Evolutionary conservation across 306 rosid genomes (phyloP).

Genomic region (Trichosanthes cucumerina): DNA sequence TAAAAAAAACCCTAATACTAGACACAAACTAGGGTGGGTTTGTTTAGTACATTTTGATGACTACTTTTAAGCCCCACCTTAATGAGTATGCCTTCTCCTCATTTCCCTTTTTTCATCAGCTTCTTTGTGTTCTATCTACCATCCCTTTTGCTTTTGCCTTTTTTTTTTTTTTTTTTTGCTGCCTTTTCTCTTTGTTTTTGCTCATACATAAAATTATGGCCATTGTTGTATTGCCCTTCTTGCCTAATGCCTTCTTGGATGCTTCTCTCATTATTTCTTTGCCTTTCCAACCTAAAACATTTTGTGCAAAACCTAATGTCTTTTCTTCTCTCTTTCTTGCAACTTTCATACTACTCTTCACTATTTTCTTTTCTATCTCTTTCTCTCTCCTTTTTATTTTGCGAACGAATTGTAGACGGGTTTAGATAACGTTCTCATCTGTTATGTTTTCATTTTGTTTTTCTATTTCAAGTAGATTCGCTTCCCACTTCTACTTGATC

Average conservation of each 20-base stretch:
- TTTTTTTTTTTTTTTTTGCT: neutral
- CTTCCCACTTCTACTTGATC: neutral
- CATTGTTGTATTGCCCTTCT: neutral
- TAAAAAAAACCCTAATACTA: neutral
- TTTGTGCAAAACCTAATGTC: neutral
- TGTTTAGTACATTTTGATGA: neutral
- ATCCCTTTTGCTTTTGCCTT: neutral
- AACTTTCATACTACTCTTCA: neutral
- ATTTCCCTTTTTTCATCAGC: neutral
- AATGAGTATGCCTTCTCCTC: neutral
- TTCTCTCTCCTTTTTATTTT: neutral
- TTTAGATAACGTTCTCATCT: neutral
- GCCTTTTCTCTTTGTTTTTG: neutral
- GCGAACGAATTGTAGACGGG: neutral
- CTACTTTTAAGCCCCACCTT: slow-evolving; percentile 9
- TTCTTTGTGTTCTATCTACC: neutral
- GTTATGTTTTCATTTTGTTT: neutral
- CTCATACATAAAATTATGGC: neutral
- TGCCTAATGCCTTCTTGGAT: neutral
- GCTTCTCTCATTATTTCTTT: neutral
- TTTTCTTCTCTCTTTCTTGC: neutral
- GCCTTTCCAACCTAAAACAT: neutral
- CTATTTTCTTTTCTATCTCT: neutral
- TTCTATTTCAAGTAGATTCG: neutral
- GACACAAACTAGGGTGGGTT: neutral